Conservation (phyloP, 2,329 filamentous ascomycete species). For the Diplodia corticola region DNA sequence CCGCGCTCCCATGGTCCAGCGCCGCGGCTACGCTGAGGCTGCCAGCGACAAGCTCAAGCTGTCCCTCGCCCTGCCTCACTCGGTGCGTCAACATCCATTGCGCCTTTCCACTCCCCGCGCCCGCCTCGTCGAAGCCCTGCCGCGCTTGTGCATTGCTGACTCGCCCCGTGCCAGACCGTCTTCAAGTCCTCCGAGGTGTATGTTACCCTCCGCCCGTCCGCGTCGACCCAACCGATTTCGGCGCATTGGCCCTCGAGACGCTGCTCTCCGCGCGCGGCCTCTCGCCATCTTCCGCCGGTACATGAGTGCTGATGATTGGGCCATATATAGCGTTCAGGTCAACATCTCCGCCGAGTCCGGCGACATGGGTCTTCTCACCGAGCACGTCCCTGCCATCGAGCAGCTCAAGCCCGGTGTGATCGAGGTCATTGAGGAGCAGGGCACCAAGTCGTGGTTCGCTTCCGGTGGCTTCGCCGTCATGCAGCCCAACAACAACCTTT, state of each 20-base stretch:
- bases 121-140: not conserved
- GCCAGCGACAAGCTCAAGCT: conserved; percentile 77
- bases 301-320: conserved; percentile 33
- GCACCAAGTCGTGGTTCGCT: conserved; percentile 96
- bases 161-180: conserved; percentile 55
- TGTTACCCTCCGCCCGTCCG: conserved; percentile 43
- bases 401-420: conserved; percentile 96
- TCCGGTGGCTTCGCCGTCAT: conserved; percentile 97
- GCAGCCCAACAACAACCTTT: conserved; percentile 89
- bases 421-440: conserved; percentile 91
- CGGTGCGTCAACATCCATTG: conserved; percentile 65
- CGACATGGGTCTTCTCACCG: conserved; percentile 99
- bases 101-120: not conserved
- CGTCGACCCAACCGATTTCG: conserved; percentile 23
- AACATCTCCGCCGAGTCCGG: conserved; percentile 98
- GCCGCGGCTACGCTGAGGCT: conserved; percentile 77
- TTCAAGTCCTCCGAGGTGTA: conserved; percentile 73
- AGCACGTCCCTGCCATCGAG: conserved; percentile 98
- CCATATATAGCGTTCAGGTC: conserved; percentile 76
- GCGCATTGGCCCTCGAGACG: not conserved
- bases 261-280: not conserved
- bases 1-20: conserved; percentile 69
- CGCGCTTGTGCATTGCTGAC: not conserved
- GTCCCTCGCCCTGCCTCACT: conserved; percentile 94
- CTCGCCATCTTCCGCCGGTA: conserved; percentile 18